Percentiles rank a stretch among this genome's conserved stretches.
These are phyloP conservation scores for Zygoascus hellenicus DNA, from an alignment of 1,139 yeast genomes.

Conservation along the genomic window DNA sequence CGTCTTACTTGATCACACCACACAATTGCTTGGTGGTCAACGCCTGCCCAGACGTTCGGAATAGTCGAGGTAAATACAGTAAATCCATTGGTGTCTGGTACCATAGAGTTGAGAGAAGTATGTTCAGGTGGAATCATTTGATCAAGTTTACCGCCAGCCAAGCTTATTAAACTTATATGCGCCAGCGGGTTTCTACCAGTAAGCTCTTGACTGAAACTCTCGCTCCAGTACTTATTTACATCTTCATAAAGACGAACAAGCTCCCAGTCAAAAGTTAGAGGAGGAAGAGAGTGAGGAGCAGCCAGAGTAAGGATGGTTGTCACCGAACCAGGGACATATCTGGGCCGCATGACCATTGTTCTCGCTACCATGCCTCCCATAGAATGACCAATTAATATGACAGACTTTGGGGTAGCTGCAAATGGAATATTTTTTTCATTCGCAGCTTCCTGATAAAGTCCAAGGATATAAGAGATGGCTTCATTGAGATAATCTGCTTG, in stretches of 20 bases:
- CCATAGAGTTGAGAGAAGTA: conserved; percentile 56
- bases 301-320: conserved; percentile 72
- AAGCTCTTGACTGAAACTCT: conserved; percentile 38
- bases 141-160: conserved; percentile 73
- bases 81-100: conserved; percentile 67
- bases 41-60: conserved; percentile 83
- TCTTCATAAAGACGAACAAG: conserved; percentile 59
- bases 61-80: conserved; percentile 74
- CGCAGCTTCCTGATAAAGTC: conserved; percentile 45
- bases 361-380: conserved; percentile 86
- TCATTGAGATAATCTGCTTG: conserved; percentile 93
- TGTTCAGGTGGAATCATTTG: conserved; percentile 75
- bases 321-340: conserved; percentile 57
- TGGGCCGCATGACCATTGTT: conserved; percentile 66
- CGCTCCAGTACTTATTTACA: conserved; percentile 67
- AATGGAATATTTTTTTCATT: conserved; percentile 16
- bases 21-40: conserved; percentile 81
- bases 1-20: conserved; percentile 80
- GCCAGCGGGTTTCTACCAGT: conserved; percentile 31
- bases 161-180: conserved; percentile 41
- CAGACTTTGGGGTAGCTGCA: conserved; percentile 32
- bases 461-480: conserved; percentile 69
- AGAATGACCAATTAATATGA: conserved; percentile 65
- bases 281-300: conserved; percentile 81
- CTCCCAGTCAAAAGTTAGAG: conserved; percentile 81